Base-by-base conservation (phyloP, 345 rosid genomes). In the Eucalyptus sp. region DNA sequence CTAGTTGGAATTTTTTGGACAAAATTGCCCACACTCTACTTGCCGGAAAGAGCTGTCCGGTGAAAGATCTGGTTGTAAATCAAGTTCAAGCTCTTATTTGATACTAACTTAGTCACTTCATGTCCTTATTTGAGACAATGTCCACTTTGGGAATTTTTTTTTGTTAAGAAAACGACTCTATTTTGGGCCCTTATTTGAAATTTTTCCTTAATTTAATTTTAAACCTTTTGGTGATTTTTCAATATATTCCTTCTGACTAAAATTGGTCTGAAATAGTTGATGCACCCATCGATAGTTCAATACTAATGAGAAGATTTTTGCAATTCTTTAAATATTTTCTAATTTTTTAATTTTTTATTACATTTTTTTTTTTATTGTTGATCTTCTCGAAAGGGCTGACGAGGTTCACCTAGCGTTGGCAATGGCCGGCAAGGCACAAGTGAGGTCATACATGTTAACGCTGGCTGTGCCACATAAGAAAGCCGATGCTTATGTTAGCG, bases 401-500 rank as follows among this genome's bases (percentile, higher is more conserved):
- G 29, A 7, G 48, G 15, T 76, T 76, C 29, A 37, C 3, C 3
- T 0, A 7, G 0, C 0, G 5, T 76, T 20, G 29, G 48, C 8
- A 7, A 76, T 71, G 81, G 25, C 0, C 13, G 3, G 6, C 2
- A 14, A 71, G 81, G 46, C 81, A 18, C 6, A 33, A 71, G 81
- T 33, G 46, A 71, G 44, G 27, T 14, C 13, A 3, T 71, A 7
- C 8, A 71, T 76, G 1, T 10, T 76, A 76, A 13, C 1, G 3
- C 1, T 76, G 5, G 8, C 8, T 29, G 11, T 37, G 29, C 8
- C 9, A 20, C 15, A 20, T 76, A 76, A 20, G 27, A 76, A 76
- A 76, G 48, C 4, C 5, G 3, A 11, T 4, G 4, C 27, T 25
- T 44, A 76, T 12, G 46, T 71, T 3, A 37, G 8, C 0, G 14